Evolutionary conservation across 2,329 filamentous ascomycete genomes (phyloP).

Genomic region (Neonectria hederae): DNA sequence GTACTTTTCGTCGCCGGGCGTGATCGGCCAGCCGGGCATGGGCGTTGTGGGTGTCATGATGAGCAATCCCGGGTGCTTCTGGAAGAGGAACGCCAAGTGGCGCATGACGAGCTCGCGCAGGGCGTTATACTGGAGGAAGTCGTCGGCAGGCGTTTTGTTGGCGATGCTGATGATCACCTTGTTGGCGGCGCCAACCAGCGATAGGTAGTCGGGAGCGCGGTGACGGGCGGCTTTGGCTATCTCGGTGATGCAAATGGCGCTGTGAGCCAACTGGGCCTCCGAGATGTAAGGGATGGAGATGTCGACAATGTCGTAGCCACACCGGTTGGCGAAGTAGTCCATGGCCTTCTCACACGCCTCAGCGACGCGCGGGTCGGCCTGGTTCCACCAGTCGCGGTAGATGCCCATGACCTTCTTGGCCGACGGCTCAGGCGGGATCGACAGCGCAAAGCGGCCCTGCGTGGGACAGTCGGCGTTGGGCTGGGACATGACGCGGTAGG

Average conservation of each 20-base stretch:
- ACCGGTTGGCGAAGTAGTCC: slow-evolving; percentile 62
- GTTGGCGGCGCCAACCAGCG: slow-evolving; percentile 71
- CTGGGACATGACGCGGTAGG: slow-evolving; percentile 82
- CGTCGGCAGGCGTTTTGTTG: slow-evolving; percentile 70
- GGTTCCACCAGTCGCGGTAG: slow-evolving; percentile 61
- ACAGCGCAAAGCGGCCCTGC: slow-evolving; percentile 71
- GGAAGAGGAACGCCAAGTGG: slow-evolving; percentile 77
- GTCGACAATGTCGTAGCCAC: slow-evolving; percentile 62
- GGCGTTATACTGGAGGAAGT: slow-evolving; percentile 78
- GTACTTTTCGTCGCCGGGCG: slow-evolving; percentile 67
- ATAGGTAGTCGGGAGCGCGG: slow-evolving; percentile 58
- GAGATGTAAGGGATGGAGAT: slow-evolving; percentile 73
- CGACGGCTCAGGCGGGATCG: slow-evolving; percentile 53
- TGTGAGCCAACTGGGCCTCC: slow-evolving; percentile 80
- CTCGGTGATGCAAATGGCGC: slow-evolving; percentile 80
- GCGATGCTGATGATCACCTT: slow-evolving; percentile 74
- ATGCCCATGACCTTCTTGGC: slow-evolving; percentile 75
- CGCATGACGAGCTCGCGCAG: slow-evolving; percentile 81
- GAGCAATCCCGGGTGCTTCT: slow-evolving; percentile 76
- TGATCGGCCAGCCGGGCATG: slow-evolving; percentile 76
- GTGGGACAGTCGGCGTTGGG: slow-evolving; percentile 71
- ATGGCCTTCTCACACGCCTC: slow-evolving; percentile 70
- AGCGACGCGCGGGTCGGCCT: slow-evolving; percentile 69
- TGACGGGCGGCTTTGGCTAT: slow-evolving; percentile 60
- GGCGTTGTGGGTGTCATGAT: slow-evolving; percentile 83